Conservation (phyloP, 2,329 filamentous ascomycete species). For the Ambrosiella xylebori region DNA sequence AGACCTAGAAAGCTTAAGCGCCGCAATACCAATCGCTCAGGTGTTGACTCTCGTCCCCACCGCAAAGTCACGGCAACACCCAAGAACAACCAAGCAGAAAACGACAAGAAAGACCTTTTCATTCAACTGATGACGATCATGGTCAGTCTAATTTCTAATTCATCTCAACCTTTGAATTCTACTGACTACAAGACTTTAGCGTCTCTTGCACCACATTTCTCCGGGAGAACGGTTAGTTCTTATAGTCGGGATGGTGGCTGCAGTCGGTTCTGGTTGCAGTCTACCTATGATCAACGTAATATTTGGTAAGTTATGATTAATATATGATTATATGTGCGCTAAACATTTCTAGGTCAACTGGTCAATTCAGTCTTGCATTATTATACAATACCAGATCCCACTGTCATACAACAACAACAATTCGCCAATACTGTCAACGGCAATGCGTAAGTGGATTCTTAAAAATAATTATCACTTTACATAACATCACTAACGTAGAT, state of each 20-base stretch:
- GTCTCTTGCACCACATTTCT: conserved; percentile 10
- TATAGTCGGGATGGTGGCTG: conserved; percentile 7
- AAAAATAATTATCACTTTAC: background rate
- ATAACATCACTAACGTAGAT: background rate
- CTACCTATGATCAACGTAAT: conserved; percentile 22
- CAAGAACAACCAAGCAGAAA: background rate
- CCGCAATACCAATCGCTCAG: background rate
- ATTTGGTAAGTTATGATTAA: conserved; percentile 17
- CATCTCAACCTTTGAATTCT: background rate
- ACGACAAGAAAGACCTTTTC: background rate
- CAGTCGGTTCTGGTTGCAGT: conserved; percentile 13
- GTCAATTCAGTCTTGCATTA: conserved; percentile 1
- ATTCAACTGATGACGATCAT: conserved; percentile 4
- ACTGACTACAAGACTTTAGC: conserved; percentile 5
- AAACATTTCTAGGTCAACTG: conserved; percentile 3
- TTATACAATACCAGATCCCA: background rate
- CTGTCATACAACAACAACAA: background rate
- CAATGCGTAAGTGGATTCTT: background rate
- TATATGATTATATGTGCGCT: background rate
- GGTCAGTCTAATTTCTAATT: background rate
- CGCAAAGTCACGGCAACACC: background rate
- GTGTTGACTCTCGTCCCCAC: background rate
- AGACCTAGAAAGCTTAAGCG: conserved; percentile 3
- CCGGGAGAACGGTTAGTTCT: conserved; percentile 7
- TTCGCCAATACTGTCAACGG: background rate